Evolutionary conservation across 495 filamentous ascomycete genomes (phyloP).

Genomic region (Choiromyces venosus): DNA sequence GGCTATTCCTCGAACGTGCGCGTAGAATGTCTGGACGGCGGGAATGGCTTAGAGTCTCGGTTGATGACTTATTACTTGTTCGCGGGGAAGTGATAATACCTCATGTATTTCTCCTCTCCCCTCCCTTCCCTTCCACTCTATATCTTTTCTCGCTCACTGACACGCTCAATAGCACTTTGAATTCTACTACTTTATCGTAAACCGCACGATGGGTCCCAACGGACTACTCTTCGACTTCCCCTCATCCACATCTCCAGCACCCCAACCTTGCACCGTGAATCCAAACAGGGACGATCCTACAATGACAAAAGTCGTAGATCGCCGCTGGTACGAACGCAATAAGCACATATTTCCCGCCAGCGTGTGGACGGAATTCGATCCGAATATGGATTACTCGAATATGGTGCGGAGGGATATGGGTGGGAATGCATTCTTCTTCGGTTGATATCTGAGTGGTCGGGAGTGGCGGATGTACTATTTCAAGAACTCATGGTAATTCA

Average conservation of each 20-base stretch:
- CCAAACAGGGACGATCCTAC: constrained; percentile 63
- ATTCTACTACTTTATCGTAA: constrained; percentile 93
- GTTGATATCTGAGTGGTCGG: constrained; percentile 7
- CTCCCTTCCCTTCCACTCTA: neutral
- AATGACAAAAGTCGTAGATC: constrained; percentile 90
- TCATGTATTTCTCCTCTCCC: constrained; percentile 60
- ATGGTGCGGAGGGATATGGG: constrained; percentile 75
- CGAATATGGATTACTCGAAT: constrained; percentile 73
- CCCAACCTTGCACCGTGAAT: constrained; percentile 7
- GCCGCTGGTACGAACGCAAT: constrained; percentile 92
- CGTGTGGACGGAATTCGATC: constrained; percentile 92
- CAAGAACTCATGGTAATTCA: neutral
- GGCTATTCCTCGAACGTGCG: constrained; percentile 78
- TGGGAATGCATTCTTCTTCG: constrained; percentile 91
- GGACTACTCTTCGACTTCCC: constrained; percentile 76
- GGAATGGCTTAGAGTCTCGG: constrained; percentile 87
- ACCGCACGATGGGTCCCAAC: constrained; percentile 68
- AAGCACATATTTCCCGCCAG: constrained; percentile 97
- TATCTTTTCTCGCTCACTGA: neutral
- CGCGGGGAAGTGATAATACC: constrained; percentile 88
- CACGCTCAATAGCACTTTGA: constrained; percentile 70
- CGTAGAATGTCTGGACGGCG: constrained; percentile 46
- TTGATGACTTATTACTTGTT: constrained; percentile 96
- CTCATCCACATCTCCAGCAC: constrained; percentile 40
- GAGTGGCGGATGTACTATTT: neutral